Conservation (phyloP, 2,329 filamentous ascomycete genomes). For the Pseudophaeomoniella oleicola region DNA sequence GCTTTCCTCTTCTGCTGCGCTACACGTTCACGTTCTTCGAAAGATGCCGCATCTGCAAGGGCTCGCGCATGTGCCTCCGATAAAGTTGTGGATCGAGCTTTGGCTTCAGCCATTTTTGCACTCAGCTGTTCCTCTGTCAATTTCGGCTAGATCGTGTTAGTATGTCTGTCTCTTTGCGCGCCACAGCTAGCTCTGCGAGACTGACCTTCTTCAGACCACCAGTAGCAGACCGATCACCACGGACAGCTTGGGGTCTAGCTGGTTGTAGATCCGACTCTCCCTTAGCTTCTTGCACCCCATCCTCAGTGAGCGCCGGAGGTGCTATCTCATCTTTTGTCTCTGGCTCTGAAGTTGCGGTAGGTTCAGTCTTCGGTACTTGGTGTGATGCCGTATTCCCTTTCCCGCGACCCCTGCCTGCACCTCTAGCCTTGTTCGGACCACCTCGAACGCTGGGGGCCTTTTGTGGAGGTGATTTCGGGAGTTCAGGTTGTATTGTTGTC, state of each 20-base stretch:
- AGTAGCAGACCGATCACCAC: slow-evolving; percentile 39
- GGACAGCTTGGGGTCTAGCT: slow-evolving; percentile 27
- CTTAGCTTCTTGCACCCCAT: background rate
- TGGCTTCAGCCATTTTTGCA: slow-evolving; percentile 45
- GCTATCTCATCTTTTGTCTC: background rate
- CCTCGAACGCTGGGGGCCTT: slow-evolving; percentile 5
- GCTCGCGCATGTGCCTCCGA: slow-evolving; percentile 47
- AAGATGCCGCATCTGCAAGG: slow-evolving; percentile 53
- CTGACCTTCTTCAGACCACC: slow-evolving; percentile 30
- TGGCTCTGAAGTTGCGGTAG: background rate
- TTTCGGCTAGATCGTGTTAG: slow-evolving; percentile 35
- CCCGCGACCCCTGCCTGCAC: slow-evolving; percentile 13
- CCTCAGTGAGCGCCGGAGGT: background rate
- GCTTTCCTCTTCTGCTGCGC: slow-evolving; percentile 36
- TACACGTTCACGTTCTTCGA: slow-evolving; percentile 47
- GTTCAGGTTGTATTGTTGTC: background rate
- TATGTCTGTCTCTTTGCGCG: background rate
- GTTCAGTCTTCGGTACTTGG: background rate
- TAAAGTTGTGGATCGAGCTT: slow-evolving; percentile 44
- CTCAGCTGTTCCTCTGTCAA: slow-evolving; percentile 51
- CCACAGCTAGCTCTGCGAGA: slow-evolving; percentile 16
- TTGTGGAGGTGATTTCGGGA: background rate
- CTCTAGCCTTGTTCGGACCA: slow-evolving; percentile 15
- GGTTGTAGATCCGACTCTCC: slow-evolving; percentile 1
- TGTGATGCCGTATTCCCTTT: slow-evolving; percentile 4